Percentiles rank a stretch among this genome's conserved stretches.
Evolutionary conservation across 225 moss, liverwort and hornwort species (phyloP).

Genomic region (Anthoceros angustus): DNA sequence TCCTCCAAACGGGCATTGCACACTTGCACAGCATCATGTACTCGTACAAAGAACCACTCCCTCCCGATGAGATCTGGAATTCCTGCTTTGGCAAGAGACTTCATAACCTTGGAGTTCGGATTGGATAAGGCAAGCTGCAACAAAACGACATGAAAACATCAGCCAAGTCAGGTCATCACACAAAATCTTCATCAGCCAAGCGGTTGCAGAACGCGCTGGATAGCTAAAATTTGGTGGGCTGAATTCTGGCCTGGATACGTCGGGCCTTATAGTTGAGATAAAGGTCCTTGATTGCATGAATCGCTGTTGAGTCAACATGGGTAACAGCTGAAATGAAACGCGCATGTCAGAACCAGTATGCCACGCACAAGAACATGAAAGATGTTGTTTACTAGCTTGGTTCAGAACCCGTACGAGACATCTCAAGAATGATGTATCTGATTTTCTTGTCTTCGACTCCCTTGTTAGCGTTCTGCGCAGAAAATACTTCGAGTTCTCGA

Average conservation of each 20-base stretch:
- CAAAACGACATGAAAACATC: constrained; percentile 1
- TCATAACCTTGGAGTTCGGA: constrained; percentile 65
- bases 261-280: constrained; percentile 59
- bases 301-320: constrained; percentile 80
- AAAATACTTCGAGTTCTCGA: constrained; percentile 48
- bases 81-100: constrained; percentile 56
- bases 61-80: constrained; percentile 64
- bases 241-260: constrained; percentile 45
- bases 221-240: too few relatives aligned
- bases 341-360: background rate
- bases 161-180: background rate
- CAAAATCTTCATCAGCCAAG: background rate
- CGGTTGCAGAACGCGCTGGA: background rate
- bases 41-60: constrained; percentile 82
- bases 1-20: constrained; percentile 32
- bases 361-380: too few relatives aligned
- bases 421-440: constrained; percentile 70
- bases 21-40: constrained; percentile 93
- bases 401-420: constrained; percentile 60
- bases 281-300: constrained; percentile 79
- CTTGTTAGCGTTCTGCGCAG: constrained; percentile 33
- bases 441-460: constrained; percentile 42
- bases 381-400: background rate
- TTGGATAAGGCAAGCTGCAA: constrained; percentile 82
- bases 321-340: constrained; percentile 50